Evolutionary conservation across 2,329 filamentous ascomycete genomes (phyloP).

Genomic region (Fonsecaea nubica): DNA sequence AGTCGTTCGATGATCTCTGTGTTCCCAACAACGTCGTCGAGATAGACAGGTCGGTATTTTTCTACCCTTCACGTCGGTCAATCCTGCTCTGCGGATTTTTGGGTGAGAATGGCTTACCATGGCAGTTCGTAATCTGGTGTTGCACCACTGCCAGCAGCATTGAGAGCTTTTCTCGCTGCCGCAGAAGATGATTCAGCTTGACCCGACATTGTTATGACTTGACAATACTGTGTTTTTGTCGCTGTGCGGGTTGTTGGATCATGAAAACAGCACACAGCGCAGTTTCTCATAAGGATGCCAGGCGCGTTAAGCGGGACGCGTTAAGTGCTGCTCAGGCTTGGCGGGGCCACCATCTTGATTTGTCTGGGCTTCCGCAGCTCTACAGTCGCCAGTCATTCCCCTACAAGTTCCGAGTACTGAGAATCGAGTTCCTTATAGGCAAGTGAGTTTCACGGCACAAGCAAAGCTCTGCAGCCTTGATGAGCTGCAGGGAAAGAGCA

Average conservation of each 20-base stretch:
- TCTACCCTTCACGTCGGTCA: slow-evolving; percentile 74
- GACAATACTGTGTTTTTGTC: neutral
- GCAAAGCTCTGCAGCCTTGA: too few relatives aligned
- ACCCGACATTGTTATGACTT: slow-evolving; percentile 29
- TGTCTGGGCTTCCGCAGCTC: too few relatives aligned
- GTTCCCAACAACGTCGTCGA: slow-evolving; percentile 97
- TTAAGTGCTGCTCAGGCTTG: slow-evolving; percentile 14
- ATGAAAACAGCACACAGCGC: neutral
- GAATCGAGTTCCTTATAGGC: too few relatives aligned
- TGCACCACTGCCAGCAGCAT: slow-evolving; percentile 49
- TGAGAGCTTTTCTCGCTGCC: slow-evolving; percentile 51
- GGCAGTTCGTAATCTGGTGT: slow-evolving; percentile 57
- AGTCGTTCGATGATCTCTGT: slow-evolving; percentile 96
- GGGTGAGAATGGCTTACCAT: slow-evolving; percentile 46
- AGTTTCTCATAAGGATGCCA: slow-evolving; percentile 14
- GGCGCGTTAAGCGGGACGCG: slow-evolving; percentile 19
- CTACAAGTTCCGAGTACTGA: too few relatives aligned
- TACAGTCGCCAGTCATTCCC: too few relatives aligned
- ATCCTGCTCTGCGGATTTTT: slow-evolving; percentile 6
- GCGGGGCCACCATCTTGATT: neutral
- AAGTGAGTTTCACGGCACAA: too few relatives aligned
- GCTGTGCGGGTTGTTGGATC: neutral
- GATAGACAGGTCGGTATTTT: slow-evolving; percentile 92
- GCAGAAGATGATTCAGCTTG: slow-evolving; percentile 57
- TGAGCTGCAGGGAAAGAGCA: too few relatives aligned